Percentiles rank a stretch among this genome's conserved stretches.
These are phyloP conservation scores for Amauroascus verrucosus DNA, from an alignment of 2,329 filamentous ascomycete genomes.

Conservation along the genomic window DNA sequence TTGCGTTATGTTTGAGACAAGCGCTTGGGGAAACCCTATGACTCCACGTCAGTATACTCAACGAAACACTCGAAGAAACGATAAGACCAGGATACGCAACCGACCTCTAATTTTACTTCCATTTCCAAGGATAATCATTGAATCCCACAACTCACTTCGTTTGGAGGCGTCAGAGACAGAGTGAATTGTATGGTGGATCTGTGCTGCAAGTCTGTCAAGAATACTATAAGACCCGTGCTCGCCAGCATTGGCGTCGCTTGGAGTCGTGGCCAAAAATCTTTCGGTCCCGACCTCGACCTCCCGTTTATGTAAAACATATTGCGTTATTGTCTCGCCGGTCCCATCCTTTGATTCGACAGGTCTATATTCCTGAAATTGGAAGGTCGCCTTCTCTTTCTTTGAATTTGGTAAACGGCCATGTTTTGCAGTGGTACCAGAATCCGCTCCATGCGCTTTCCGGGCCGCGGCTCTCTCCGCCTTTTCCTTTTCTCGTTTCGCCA, in stretches of 20 bases:
- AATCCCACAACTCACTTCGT: slow-evolving; percentile 82
- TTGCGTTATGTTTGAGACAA: slow-evolving; percentile 65
- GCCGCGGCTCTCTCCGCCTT: slow-evolving; percentile 47
- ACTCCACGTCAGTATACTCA: background rate
- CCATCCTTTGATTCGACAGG: slow-evolving; percentile 46
- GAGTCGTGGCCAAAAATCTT: slow-evolving; percentile 49
- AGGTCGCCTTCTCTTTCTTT: slow-evolving; percentile 49
- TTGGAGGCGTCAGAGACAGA: slow-evolving; percentile 75
- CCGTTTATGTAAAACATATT: slow-evolving; percentile 42
- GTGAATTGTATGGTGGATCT: slow-evolving; percentile 74
- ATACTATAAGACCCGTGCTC: slow-evolving; percentile 47
- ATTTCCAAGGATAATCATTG: slow-evolving; percentile 82
- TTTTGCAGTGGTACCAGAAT: slow-evolving; percentile 34
- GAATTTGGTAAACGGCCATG: slow-evolving; percentile 47
- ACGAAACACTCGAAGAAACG: background rate
- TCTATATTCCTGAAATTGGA: slow-evolving; percentile 51
- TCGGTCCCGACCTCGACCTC: slow-evolving; percentile 55
- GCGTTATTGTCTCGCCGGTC: slow-evolving; percentile 39
- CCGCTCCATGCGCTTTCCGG: slow-evolving; percentile 43
- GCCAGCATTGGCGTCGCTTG: slow-evolving; percentile 24
- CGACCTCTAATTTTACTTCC: slow-evolving; percentile 56
- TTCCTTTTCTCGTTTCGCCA: slow-evolving; percentile 54
- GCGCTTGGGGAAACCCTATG: slow-evolving; percentile 76
- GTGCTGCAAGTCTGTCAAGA: slow-evolving; percentile 71
- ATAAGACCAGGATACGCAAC: slow-evolving; percentile 9